phyloP scores from a whole-genome alignment of 83 land plant genomes.

The Diphasiastrum complanatum region DNA sequence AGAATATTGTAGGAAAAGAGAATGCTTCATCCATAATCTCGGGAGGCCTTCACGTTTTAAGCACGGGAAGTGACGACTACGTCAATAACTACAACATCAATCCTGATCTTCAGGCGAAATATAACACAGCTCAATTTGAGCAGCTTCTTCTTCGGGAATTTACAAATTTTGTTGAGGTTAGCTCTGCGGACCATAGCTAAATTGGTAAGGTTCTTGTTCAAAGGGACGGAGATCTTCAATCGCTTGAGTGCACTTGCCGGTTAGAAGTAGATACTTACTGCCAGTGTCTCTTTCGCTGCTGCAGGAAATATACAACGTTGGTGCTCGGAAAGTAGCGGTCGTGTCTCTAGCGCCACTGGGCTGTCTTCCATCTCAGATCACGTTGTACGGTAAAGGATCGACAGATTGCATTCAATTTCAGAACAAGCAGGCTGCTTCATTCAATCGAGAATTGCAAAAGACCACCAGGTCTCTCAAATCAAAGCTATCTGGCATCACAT shows the following conservation, averaged over 20 bases:
- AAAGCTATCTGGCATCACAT: background rate
- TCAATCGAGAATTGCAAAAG: background rate
- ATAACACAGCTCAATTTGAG: background rate
- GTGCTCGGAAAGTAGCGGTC: conserved; percentile 16
- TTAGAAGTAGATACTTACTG: too few species aligned
- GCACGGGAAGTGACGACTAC: conserved; percentile 17
- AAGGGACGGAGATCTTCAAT: too few species aligned
- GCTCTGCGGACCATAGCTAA: too few species aligned
- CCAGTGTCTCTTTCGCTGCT: background rate
- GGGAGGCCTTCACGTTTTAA: conserved; percentile 4
- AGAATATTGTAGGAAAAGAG: background rate
- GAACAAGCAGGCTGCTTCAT: background rate
- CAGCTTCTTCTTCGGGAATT: too few species aligned
- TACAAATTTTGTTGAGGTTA: too few species aligned
- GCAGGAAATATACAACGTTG: conserved; percentile 15
- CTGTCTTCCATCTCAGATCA: conserved; percentile 16
- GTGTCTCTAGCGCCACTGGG: conserved; percentile 9
- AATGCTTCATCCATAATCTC: background rate
- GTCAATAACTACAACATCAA: conserved; percentile 9
- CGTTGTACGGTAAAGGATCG: background rate
- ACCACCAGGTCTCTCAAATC: background rate
- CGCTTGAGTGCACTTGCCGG: too few species aligned
- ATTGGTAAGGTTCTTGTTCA: too few species aligned
- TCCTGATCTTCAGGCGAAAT: conserved; percentile 3
- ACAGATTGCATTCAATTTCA: background rate